Evolutionary conservation across 2,329 filamentous ascomycete species (phyloP).

Genomic region (Penicillium sp.): DNA sequence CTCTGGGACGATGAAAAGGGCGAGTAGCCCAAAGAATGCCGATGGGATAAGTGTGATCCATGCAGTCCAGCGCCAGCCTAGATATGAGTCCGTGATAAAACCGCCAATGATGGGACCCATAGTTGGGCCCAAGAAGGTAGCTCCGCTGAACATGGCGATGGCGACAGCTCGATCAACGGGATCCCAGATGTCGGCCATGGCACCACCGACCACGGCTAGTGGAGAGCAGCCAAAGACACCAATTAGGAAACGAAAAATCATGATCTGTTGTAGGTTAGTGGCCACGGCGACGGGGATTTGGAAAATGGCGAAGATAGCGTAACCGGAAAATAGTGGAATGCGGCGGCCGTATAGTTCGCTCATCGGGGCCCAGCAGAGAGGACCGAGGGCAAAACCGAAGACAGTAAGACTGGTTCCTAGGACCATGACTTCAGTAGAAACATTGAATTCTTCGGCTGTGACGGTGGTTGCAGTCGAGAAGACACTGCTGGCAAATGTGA

Average conservation of each 20-base stretch:
- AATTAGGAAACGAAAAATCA: constrained; percentile 54
- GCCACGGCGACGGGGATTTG: constrained; percentile 56
- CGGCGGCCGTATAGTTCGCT: constrained; percentile 52
- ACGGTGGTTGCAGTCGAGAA: constrained; percentile 46
- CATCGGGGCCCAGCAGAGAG: constrained; percentile 43
- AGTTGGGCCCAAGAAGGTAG: constrained; percentile 52
- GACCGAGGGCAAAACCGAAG: constrained; percentile 43
- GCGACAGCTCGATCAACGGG: constrained; percentile 50
- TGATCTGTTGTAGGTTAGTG: constrained; percentile 52
- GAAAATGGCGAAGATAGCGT: constrained; percentile 51
- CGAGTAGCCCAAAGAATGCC: constrained; percentile 43
- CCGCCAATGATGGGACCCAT: constrained; percentile 52
- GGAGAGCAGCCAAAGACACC: constrained; percentile 53
- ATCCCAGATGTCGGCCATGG: constrained; percentile 52
- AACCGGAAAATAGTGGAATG: constrained; percentile 49
- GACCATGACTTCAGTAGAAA: constrained; percentile 50
- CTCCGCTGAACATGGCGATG: constrained; percentile 46
- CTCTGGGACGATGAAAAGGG: constrained; percentile 51
- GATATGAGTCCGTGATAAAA: constrained; percentile 50
- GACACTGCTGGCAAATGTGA: constrained; percentile 51
- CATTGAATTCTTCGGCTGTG: constrained; percentile 46
- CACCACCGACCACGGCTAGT: constrained; percentile 53
- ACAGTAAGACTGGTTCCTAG: constrained; percentile 54
- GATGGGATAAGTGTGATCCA: constrained; percentile 57
- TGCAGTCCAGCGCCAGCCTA: constrained; percentile 61